Evolutionary conservation across 2,329 filamentous ascomycete species (phyloP), one percentile per base, ranked within the genome.

Genomic region (Colletotrichum plurivorum): DNA sequence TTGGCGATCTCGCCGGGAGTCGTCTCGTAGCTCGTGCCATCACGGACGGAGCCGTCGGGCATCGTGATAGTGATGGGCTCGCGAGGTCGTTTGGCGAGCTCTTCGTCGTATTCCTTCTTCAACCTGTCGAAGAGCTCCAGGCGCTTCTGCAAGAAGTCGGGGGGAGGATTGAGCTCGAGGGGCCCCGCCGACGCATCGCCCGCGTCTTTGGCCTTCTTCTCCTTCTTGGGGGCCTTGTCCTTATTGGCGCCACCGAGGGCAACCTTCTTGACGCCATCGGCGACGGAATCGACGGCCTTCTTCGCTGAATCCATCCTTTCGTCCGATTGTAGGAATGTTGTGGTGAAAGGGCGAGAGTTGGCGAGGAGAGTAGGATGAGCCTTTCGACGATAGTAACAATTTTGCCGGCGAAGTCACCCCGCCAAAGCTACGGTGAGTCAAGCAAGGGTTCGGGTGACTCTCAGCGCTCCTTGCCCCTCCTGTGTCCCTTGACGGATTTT

Each of bases 11-110:
- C 87, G 52, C 87, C 92, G 6, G 96, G 96, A 16, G 94, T 97
- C 73, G 94, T 98, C 84, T 97, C 94, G 92, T 93, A 98, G 57
- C 94, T 91, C 73, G 92, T 95, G 71, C 93, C 96, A 72, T 89
- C 81, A 77, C 91, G 88, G 75, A 90, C 83, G 74, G 88, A 90
- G 72, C 93, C 93, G 80, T 94, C 91, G 73, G 88, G 89, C 71
- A 96, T 86, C 57, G 91, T 92, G 76, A 95, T 87, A 68, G 86
- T 89, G 79, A 95, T 95, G 72, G 90, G 85, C 76, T 93, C 90
- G 74, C 91, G 91, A 46, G 93, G 90, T 82, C 92, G 92, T 75
- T 82, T 80, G 73, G 90, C 86, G 72, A 94, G 83, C 78, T 96
- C 93, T 67, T 92, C 92, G 74, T 97, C 92, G 77, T 94, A 90